Base-by-base conservation (phyloP, 768 basidiomycete genomes). In the Termitomyces sp. region DNA sequence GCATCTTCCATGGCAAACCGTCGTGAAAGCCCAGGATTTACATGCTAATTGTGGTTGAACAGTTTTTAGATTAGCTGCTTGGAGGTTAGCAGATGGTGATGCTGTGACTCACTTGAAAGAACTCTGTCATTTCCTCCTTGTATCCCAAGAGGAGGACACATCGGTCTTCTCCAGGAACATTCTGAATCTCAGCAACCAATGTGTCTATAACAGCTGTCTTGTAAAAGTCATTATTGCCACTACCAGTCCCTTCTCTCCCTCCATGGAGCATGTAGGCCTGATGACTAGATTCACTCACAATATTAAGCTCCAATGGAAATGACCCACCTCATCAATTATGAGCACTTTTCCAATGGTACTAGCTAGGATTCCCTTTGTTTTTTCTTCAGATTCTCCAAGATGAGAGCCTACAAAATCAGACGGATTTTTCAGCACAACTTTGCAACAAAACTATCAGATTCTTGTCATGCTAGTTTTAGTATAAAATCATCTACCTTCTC, bases 171-270 rank as follows among this genome's bases (percentile, higher is more conserved):
- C 87, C 86, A 0, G 84, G 84, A 0, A 78, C 78, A 48, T 79
- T 86, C 63, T 89, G 87, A 3, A 89, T 81, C 68, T 89, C 88
- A 0, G 88, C 88, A 0, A 89, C 87, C 32, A 89, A 81, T 0
- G 87, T 88, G 65, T 89, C 88, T 32, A 89, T 86, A 44, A 89
- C 88, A 0, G 86, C 78, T 1, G 83, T 85, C 62, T 87, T 88
- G 70, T 72, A 88, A 0, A 75, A 68, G 61, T 89, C 85, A 16
- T 63, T 71, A 9, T 20, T 5, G 10, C 40, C 36, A 30, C 26
- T 41, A 18, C 16, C 52, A 30, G 28, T 4, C 12, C 40, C 28
- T 12, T 16, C 40, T 16, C 26, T 40, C 3, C 52, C 40, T 28
- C 52, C 52, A 20, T 54, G 26, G 28, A 54, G 8, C 52, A 54